Evolutionary conservation across 768 basidiomycete species (phyloP).

Genomic region (Pulveroboletus sp.): DNA sequence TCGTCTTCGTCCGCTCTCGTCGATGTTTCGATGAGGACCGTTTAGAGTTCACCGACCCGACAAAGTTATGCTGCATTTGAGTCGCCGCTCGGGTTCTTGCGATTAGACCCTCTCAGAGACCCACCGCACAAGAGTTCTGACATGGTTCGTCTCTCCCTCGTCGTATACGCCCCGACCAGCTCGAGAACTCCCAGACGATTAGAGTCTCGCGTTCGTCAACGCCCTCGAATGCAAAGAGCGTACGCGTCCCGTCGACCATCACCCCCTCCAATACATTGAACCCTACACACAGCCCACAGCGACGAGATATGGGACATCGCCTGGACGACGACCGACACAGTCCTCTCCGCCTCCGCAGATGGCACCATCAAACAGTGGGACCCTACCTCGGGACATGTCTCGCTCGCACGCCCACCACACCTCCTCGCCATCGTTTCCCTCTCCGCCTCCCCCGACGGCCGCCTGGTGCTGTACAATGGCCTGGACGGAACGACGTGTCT

Average conservation of each 20-base stretch:
- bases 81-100: conserved; percentile 52
- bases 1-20: conserved; percentile 97
- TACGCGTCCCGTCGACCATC: conserved; percentile 33
- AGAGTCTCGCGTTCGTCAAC: conserved; percentile 73
- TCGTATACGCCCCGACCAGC: not conserved
- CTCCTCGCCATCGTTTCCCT: conserved; percentile 82
- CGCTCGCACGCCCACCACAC: conserved; percentile 61
- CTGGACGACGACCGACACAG: conserved; percentile 64
- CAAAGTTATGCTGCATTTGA: conserved; percentile 36
- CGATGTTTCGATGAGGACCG: conserved; percentile 59
- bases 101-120: conserved; percentile 11
- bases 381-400: conserved; percentile 58
- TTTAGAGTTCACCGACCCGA: conserved; percentile 41
- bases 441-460: conserved; percentile 64
- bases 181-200: conserved; percentile 19
- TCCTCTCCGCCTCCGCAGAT: conserved; percentile 72
- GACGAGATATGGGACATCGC: conserved; percentile 76
- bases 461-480: conserved; percentile 68
- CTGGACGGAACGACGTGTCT: conserved; percentile 79
- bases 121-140: not conserved
- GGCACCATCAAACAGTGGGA: conserved; percentile 74
- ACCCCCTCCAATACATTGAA: conserved; percentile 2
- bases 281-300: conserved; percentile 55
- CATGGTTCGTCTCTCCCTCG: conserved; percentile 27
- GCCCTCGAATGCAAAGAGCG: conserved; percentile 75